Conservation (phyloP, 768 basidiomycete species). For the Rhodotorula graminis region DNA sequence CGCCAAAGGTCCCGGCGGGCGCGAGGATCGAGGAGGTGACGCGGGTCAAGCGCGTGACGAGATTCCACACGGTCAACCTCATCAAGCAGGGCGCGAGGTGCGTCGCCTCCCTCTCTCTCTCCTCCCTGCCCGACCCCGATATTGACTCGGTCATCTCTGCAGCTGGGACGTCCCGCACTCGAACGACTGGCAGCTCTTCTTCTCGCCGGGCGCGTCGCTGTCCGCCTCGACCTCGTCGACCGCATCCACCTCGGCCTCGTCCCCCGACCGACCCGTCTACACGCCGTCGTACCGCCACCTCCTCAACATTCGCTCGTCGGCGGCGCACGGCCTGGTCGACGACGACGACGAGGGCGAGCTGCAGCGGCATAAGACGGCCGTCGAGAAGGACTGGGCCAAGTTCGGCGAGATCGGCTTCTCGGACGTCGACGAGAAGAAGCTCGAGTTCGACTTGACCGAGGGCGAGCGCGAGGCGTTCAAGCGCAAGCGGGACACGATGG, state of each 20-base stretch:
- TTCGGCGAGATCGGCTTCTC: slow-evolving; percentile 60
- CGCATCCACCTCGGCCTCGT: background rate
- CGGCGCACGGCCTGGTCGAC: slow-evolving; percentile 27
- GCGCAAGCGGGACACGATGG: slow-evolving; percentile 35
- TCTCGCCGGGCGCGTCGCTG: slow-evolving; percentile 5
- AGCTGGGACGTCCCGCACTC: slow-evolving; percentile 53
- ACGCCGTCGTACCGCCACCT: slow-evolving; percentile 40
- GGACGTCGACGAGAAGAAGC: slow-evolving; percentile 59
- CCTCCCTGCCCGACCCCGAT: too few relatives aligned
- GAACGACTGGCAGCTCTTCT: slow-evolving; percentile 37
- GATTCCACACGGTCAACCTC: slow-evolving; percentile 82
- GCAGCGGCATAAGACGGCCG: slow-evolving; percentile 28
- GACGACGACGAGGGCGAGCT: slow-evolving; percentile 36
- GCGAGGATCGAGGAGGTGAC: slow-evolving; percentile 72
- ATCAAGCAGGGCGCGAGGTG: slow-evolving; percentile 57
- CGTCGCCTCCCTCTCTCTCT: background rate
- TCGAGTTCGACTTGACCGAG: slow-evolving; percentile 91
- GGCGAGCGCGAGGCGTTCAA: slow-evolving; percentile 64
- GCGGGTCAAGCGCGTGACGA: slow-evolving; percentile 70
- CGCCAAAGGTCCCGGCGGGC: slow-evolving; percentile 62
- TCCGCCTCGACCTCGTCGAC: background rate
- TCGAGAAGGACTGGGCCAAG: slow-evolving; percentile 66
- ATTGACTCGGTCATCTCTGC: background rate
- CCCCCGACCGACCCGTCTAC: slow-evolving; percentile 13
- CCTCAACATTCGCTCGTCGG: slow-evolving; percentile 42